phyloP scores from a whole-genome alignment of 2,329 filamentous ascomycete genomes.

The Ascochyta rabiei region DNA sequence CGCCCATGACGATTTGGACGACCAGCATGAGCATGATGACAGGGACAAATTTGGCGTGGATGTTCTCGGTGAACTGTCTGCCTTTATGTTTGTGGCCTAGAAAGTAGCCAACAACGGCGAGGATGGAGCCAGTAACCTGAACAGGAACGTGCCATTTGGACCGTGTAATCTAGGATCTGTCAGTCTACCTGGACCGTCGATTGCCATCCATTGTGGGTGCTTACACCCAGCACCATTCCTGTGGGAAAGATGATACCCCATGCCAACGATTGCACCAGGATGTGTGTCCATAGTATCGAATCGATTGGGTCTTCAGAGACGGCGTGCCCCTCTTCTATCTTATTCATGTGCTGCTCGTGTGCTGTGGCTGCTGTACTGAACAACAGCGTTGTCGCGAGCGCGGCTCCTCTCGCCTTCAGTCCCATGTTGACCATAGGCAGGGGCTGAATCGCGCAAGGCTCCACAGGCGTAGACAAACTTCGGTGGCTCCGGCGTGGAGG shows the following conservation, averaged over 20 bases:
- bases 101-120: slow-evolving; percentile 86
- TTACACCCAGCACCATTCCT: slow-evolving; percentile 92
- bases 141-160: slow-evolving; percentile 94
- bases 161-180: slow-evolving; percentile 71
- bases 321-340: slow-evolving; percentile 47
- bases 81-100: slow-evolving; percentile 91
- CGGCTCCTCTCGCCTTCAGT: slow-evolving; percentile 17
- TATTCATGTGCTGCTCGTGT: slow-evolving; percentile 50
- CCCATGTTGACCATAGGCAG: slow-evolving; percentile 19
- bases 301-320: slow-evolving; percentile 59
- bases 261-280: slow-evolving; percentile 81
- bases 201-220: not conserved
- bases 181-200: not conserved
- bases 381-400: slow-evolving; percentile 30
- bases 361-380: slow-evolving; percentile 35
- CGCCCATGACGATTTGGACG: slow-evolving; percentile 76
- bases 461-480: slow-evolving; percentile 11
- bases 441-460: slow-evolving; percentile 3
- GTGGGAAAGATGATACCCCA: slow-evolving; percentile 93
- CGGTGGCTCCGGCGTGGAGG: slow-evolving; percentile 25
- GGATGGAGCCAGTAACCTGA: slow-evolving; percentile 74
- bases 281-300: slow-evolving; percentile 89
- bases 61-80: slow-evolving; percentile 73
- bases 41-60: slow-evolving; percentile 81
- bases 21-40: slow-evolving; percentile 80